Conservation (phyloP, 129 eudicot species). For the Centaurea solstitialis region DNA sequence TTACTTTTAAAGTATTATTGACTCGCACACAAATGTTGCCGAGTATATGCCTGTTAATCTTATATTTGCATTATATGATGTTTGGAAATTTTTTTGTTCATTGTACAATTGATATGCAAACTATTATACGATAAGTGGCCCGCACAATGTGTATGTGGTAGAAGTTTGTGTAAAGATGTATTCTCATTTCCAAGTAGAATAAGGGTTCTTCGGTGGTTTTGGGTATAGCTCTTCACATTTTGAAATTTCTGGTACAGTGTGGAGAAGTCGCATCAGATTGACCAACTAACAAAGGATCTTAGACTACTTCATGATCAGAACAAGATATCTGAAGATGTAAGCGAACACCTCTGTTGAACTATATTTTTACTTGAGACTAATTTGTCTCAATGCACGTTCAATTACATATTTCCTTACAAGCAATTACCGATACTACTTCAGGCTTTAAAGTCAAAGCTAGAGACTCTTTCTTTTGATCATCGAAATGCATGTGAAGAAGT, state of each 20-base stretch:
- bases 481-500: conserved; percentile 49
- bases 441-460: conserved; percentile 40
- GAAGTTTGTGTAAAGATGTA: background rate
- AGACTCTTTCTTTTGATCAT: conserved; percentile 45
- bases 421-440: conserved; percentile 24
- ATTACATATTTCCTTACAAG: background rate
- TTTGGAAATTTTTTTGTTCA: background rate
- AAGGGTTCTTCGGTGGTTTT: background rate
- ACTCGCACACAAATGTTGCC: no score
- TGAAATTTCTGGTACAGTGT: conserved; percentile 27
- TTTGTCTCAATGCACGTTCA: background rate
- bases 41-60: background rate
- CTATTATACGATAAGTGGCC: background rate
- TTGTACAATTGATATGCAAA: background rate
- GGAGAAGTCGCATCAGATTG: conserved; percentile 50
- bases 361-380: background rate
- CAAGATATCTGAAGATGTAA: conserved; percentile 52
- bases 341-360: background rate
- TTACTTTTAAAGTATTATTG: no score
- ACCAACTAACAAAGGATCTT: conserved; percentile 50
- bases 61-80: background rate
- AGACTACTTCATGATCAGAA: conserved; percentile 41
- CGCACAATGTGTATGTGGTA: background rate
- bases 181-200: background rate
- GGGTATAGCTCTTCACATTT: background rate